These are phyloP conservation scores for Houttuynia cordata DNA, from an alignment of 164 flowering plant genomes.

Conservation along the genomic window DNA sequence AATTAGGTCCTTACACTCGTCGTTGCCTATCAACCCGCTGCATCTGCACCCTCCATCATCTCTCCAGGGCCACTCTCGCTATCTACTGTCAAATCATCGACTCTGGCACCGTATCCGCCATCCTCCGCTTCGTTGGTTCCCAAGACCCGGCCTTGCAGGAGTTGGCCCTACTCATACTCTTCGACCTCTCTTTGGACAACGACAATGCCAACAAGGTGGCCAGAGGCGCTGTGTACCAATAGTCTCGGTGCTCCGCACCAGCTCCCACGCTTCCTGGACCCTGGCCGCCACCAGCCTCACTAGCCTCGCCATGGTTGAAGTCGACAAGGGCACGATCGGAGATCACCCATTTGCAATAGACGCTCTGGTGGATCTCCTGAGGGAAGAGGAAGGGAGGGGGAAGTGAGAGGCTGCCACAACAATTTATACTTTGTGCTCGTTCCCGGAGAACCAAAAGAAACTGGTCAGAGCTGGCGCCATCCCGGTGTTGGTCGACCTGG, in stretches of 20 bases:
- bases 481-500: slow-evolving; percentile 36
- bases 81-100: slow-evolving; percentile 54
- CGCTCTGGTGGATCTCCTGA: slow-evolving; percentile 41
- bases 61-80: slow-evolving; percentile 42
- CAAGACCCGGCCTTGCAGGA: slow-evolving; percentile 44
- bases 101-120: slow-evolving; percentile 65
- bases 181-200: slow-evolving; percentile 76
- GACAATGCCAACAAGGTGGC: slow-evolving; percentile 92
- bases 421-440: slow-evolving; percentile 61
- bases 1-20: too few relatives aligned
- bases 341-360: too few relatives aligned
- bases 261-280: too few relatives aligned
- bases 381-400: slow-evolving; percentile 54
- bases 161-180: slow-evolving; percentile 44
- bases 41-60: slow-evolving; percentile 35
- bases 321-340: too few relatives aligned
- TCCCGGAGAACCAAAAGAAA: slow-evolving; percentile 59
- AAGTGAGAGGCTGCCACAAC: slow-evolving; percentile 92
- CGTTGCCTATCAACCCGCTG: too few relatives aligned
- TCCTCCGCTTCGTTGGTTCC: slow-evolving; percentile 40
- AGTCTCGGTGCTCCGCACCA: slow-evolving; percentile 33
- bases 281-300: too few relatives aligned
- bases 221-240: slow-evolving; percentile 62
- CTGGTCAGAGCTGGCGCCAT: slow-evolving; percentile 68
- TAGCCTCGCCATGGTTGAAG: too few relatives aligned